Base-by-base conservation (phyloP, 2,329 filamentous ascomycete species). In the Fusarium dlaminii region DNA sequence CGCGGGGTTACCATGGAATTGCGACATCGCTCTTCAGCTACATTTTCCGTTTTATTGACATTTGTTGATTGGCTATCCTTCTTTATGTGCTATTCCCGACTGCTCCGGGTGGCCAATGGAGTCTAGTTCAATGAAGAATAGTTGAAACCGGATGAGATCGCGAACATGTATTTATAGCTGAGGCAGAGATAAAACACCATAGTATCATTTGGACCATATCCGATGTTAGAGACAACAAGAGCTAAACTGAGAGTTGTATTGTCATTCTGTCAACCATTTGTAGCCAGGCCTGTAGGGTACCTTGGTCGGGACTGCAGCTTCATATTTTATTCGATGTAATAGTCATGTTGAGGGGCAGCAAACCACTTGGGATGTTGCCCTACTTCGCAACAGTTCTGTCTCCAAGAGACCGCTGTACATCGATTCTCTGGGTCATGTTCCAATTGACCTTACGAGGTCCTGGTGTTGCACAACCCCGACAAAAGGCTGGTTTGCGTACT, bases 401-500 rank as follows among this genome's bases (percentile, higher is more conserved):
- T 11, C 4, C 5, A 48, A 4, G 4, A 29, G 14, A 32, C 8
- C n/a, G 7, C 29, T 5, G 22, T 32, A 10, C 4, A 24, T 9
- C 29, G 3, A 49, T 13, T 5, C 14, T 14, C 22, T 24, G 4
- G 17, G 17, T 14, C 6, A 18, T 5, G 17, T 17, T 24, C 6
- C 6, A 1, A 24, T 34, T 20, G 46, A 24, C 2, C n/a, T 10
- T 14, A 14, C 6, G 12, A 24, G 30, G n/a, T 8, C 12, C 12
- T 24, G 17, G 6, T 24, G 45, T 15, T 20, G 12, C n/a, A 34
- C 12, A 20, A 24, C 4, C 3, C 8, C 6, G n/a, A 34, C n/a
- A 15, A 7, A 11, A 2, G 12, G 12, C 7, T 24, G n/a, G 5
- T 4, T 15, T 20, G 6, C 4, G 8, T 24, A 10, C 0, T 3